Evolutionary conservation across 2,329 filamentous ascomycete genomes (phyloP), one percentile per base, ranked within the genome.

Genomic region (Hypoxylon sp.): DNA sequence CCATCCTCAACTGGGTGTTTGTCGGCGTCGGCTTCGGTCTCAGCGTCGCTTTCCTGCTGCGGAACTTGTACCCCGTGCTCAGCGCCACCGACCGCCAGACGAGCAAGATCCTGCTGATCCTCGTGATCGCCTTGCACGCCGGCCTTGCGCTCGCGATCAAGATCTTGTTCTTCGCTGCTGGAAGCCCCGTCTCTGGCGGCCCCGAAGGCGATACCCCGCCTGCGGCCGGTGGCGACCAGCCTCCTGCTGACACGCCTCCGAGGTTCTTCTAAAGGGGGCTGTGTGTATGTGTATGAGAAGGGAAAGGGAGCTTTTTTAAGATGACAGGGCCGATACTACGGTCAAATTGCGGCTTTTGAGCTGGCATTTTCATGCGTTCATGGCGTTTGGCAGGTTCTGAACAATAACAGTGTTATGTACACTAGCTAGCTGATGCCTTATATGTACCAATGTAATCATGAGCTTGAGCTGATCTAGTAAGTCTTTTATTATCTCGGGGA

Each of bases 111-210:
- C 80, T 99, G 67, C 84, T 99, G 64, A 83, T 98, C 54, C 82
- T 95, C 20, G 94, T 99, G 24, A 86, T 98, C 28, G 85, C 87
- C 28, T 83, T 98, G 67, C 96, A 99, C 80, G 90, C 93, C 26
- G 96, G 91, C n/a, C 84, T 99, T 70, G 88, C 95, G 1, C 87
- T 98, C 73, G 92, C 95, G 3, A 98, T 99, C 80, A 98, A 98
- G 85, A 90, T 97, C 63, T 81, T 98, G 26, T 98, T 98, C 85
- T 99, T 99, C 80, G 94, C 93, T 71, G 89, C 92, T 71, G 89
- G 86, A 50, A 93, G 91, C 78, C 87, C 88, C 52, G 83, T 83
- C 44, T 78, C 79, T 32, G 73, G 56, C 1, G 63, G 50, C 7
- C 61, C 49, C 12, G 67, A 50, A 16, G 64, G 65, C 24, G 60